Evolutionary conservation across 768 basidiomycete species (phyloP).

Genomic region (Boletus fagicola): DNA sequence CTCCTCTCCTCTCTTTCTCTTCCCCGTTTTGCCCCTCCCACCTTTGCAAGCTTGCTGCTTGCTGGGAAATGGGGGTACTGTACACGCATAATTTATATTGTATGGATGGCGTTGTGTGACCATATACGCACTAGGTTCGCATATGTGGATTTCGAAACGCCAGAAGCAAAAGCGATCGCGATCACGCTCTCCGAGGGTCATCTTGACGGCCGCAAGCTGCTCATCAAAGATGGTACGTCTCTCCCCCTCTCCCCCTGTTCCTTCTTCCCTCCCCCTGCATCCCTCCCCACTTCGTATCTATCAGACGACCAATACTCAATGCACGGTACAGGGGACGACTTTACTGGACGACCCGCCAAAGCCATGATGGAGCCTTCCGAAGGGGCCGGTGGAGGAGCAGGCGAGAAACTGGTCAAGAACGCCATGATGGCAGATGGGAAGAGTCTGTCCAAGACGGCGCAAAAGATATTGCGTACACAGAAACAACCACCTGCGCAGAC

Average conservation of each 20-base stretch:
- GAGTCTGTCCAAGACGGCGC: slow-evolving; percentile 61
- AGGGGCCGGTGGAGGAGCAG: slow-evolving; percentile 22
- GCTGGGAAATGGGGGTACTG: not conserved
- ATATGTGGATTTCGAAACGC: slow-evolving; percentile 88
- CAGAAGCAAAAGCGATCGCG: slow-evolving; percentile 70
- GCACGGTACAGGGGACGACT: slow-evolving; percentile 60
- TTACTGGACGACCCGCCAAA: slow-evolving; percentile 60
- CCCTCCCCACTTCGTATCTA: not conserved
- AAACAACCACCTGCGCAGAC: slow-evolving; percentile 84
- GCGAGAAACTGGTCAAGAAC: slow-evolving; percentile 21
- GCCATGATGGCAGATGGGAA: slow-evolving; percentile 30
- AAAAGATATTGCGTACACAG: slow-evolving; percentile 73
- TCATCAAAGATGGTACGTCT: slow-evolving; percentile 86
- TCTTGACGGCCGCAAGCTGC: slow-evolving; percentile 79
- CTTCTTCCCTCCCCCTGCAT: not conserved
- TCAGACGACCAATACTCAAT: not conserved
- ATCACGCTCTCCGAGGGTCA: slow-evolving; percentile 79
- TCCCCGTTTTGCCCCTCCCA: not conserved
- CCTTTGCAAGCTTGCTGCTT: not conserved
- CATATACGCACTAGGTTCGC: slow-evolving; percentile 64
- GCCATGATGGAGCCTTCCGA: slow-evolving; percentile 36
- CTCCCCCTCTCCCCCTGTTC: not conserved
- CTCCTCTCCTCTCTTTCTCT: not conserved
- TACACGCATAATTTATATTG: no score
- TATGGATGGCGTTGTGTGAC: slow-evolving; percentile 8